Evolutionary conservation across 441 rosid genomes (phyloP), one percentile per base, ranked within the genome.

Genomic region (Mallotus repandus): DNA sequence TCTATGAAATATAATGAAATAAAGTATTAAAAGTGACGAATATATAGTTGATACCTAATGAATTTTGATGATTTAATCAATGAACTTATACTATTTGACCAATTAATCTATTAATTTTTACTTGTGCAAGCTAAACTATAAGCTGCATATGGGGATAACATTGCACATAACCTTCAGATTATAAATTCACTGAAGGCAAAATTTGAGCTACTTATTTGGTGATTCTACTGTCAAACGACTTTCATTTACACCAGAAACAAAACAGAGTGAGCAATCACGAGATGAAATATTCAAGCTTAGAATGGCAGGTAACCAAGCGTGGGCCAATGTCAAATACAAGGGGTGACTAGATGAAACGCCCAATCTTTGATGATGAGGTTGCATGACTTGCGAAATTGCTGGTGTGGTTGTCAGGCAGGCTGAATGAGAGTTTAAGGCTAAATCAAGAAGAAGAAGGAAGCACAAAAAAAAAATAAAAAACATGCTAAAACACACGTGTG

Each of bases 261-360:
- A 78, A 22, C 82, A 83, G 69, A 77, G 59, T 62, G 89, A 77
- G 66, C 85, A 74, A 68, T 80, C 60, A 43, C 87, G 89, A 13
- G 89, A 85, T 38, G 97, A 88, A 74, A 76, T 88, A 73, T 94
- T 94, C 84, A 89, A 84, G 81, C 98, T 97, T 18, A 84, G 92
- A 74, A 88, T 85, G 82, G 74, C 79, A 21, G 90, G 91, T 18
- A 81, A 78, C 76, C 74, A 76, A 76, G 76, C 85, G 41, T 72
- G 74, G 70, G 72, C 77, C 15, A 65, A 78, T 49, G 60, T 84
- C 71, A 84, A 83, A 72, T 92, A 86, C 84, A 89, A 87, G n/a
- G 78, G 97, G 97, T 19, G 97, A 94, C 74, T 85, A 91, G 94
- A 90, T 94, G 96, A 89, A 81, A 66, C 95, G 96, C 18, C 98